These are phyloP conservation scores for Psilocybe subaeruginosa DNA, from an alignment of 768 basidiomycete species.

Conservation along the genomic window DNA sequence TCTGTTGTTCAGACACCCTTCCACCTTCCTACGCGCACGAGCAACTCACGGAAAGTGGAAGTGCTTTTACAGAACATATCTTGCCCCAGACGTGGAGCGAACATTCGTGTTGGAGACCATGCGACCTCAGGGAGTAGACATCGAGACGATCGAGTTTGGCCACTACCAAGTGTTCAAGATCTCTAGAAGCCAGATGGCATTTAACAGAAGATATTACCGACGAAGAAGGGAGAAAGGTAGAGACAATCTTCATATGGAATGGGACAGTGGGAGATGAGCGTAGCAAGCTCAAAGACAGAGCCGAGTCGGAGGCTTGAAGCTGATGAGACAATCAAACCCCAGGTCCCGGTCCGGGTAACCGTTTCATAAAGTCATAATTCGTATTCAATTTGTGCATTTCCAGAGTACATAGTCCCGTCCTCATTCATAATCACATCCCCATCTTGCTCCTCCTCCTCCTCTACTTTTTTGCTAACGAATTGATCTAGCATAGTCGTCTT, in stretches of 20 bases:
- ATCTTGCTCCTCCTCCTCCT: constrained; percentile 21
- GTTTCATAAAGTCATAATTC: constrained; percentile 19
- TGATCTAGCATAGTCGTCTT: constrained; percentile 47
- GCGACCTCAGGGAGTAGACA: constrained; percentile 63
- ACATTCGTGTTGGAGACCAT: constrained; percentile 64
- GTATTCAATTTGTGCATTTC: constrained; percentile 25
- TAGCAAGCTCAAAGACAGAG: constrained; percentile 5
- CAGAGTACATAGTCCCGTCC: constrained; percentile 61
- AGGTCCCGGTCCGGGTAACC: constrained; percentile 4
- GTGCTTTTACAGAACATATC: constrained; percentile 55
- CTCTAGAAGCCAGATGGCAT: constrained; percentile 59
- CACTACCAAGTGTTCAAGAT: constrained; percentile 66
- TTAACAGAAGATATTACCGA: constrained; percentile 72
- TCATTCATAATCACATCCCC: constrained; percentile 54
- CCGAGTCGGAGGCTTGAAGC: not conserved
- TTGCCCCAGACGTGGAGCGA: constrained; percentile 71
- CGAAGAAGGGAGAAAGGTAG: constrained; percentile 78
- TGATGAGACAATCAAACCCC: not conserved
- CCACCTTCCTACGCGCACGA: not conserved
- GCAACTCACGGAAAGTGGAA: constrained; percentile 54
- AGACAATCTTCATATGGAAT: constrained; percentile 55
- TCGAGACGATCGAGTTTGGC: constrained; percentile 70
- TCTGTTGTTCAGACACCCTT: constrained; percentile 15
- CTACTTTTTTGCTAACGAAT: constrained; percentile 40
- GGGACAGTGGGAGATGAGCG: not conserved